Percentiles rank a stretch among this genome's conserved stretches.
Evolutionary conservation across 2,329 filamentous ascomycete genomes (phyloP).

Genomic region (Orbilia quercus): DNA sequence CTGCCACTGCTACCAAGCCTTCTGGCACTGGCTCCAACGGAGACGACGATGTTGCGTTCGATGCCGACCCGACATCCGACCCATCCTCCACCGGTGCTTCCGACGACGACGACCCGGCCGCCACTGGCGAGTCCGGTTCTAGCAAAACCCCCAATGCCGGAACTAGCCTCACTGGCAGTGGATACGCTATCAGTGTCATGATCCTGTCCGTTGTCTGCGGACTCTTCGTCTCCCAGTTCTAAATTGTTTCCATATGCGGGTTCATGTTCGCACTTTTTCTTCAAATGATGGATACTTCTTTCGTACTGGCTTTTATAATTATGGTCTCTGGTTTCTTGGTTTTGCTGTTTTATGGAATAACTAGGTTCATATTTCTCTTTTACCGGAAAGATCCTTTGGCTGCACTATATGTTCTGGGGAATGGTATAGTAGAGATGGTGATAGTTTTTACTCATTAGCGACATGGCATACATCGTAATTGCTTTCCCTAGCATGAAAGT

Average conservation of each 20-base stretch:
- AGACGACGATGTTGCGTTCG: slow-evolving; percentile 41
- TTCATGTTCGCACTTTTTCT: slow-evolving; percentile 10
- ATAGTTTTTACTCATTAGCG: slow-evolving; percentile 40
- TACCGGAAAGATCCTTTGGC: slow-evolving; percentile 16
- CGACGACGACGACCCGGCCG: slow-evolving; percentile 8
- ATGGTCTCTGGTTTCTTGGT: slow-evolving; percentile 22
- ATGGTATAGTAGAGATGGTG: slow-evolving; percentile 1
- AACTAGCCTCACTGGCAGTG: slow-evolving; percentile 32
- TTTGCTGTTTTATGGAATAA: slow-evolving; percentile 24
- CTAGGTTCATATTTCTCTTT: slow-evolving; percentile 22
- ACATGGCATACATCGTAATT: slow-evolving; percentile 41
- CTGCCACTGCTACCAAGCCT: slow-evolving; percentile 11
- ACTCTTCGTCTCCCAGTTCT: slow-evolving; percentile 43
- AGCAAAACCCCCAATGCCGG: slow-evolving; percentile 27
- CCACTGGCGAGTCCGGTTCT: slow-evolving; percentile 1
- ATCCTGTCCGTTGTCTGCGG: slow-evolving; percentile 48
- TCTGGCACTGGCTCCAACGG: slow-evolving; percentile 16
- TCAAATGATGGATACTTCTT: slow-evolving; percentile 52
- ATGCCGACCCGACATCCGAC: slow-evolving; percentile 17
- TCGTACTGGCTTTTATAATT: slow-evolving; percentile 32
- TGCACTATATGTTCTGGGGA: slow-evolving; percentile 11
- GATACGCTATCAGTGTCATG: slow-evolving; percentile 36
- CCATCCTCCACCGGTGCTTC: slow-evolving; percentile 8
- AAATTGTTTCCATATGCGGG: slow-evolving; percentile 5
- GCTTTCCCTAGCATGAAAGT: slow-evolving; percentile 25